These are phyloP conservation scores for Blastocladiella britannica DNA, from an alignment of 192 early-diverging fungal genomes.

Conservation along the genomic window DNA sequence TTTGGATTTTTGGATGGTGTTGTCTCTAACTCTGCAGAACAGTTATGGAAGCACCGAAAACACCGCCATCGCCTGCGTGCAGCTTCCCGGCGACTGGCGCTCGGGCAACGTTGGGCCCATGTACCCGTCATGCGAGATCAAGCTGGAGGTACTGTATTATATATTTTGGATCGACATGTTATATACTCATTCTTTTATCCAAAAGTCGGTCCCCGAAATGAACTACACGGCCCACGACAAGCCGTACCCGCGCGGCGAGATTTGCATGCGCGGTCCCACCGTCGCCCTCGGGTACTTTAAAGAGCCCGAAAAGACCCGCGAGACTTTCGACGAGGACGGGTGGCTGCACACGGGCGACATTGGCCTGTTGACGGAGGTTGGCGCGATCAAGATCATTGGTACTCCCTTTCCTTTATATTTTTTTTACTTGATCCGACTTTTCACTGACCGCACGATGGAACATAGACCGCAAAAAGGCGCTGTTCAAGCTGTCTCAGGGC, in stretches of 20 bases:
- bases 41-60: constrained; percentile 9
- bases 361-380: constrained; percentile 7
- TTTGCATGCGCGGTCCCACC: constrained; percentile 36
- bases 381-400: constrained; percentile 23
- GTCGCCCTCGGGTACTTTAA: constrained; percentile 8
- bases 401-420: too few relatives aligned
- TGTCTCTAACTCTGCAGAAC: too few relatives aligned
- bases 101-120: constrained; percentile 60
- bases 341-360: constrained; percentile 15
- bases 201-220: constrained; percentile 85
- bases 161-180: too few relatives aligned
- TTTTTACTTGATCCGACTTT: not conserved
- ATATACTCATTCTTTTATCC: too few relatives aligned
- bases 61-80: not conserved
- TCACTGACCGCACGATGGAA: constrained; percentile 1
- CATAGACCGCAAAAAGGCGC: constrained; percentile 47
- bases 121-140: constrained; percentile 55
- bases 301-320: constrained; percentile 5
- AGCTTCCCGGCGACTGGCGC: constrained; percentile 10
- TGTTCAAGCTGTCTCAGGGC: constrained; percentile 18
- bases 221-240: constrained; percentile 60
- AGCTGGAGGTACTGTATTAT: too few relatives aligned
- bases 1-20: too few relatives aligned
- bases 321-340: constrained; percentile 7
- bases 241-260: constrained; percentile 74